Conservation (phyloP, 2,329 filamentous ascomycete species). For the Fusarium sp. region DNA sequence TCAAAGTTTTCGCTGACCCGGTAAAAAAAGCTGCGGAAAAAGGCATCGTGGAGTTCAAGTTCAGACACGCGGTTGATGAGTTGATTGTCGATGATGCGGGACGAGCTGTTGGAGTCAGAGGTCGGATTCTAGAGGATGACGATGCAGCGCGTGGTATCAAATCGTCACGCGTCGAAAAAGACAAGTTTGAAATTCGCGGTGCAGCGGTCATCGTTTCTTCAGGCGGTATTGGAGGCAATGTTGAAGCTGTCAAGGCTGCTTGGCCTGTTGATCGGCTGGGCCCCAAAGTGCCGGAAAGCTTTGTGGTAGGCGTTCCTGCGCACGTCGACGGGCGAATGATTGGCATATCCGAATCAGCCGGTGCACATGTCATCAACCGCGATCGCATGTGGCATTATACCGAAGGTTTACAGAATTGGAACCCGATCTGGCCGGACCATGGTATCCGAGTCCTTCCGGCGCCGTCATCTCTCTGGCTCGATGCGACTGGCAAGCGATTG, state of each 20-base stretch:
- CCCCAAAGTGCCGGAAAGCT: conserved; percentile 67
- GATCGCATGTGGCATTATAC: conserved; percentile 79
- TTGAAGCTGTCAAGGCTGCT: conserved; percentile 70
- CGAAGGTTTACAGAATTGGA: conserved; percentile 74
- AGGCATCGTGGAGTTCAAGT: conserved; percentile 69
- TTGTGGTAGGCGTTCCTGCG: conserved; percentile 73
- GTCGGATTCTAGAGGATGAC: conserved; percentile 67
- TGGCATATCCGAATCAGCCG: conserved; percentile 66
- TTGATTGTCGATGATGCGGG: conserved; percentile 68
- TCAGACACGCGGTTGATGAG: conserved; percentile 71
- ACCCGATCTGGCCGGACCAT: conserved; percentile 73
- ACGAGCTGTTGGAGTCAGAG: conserved; percentile 67
- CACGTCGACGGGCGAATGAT: conserved; percentile 78
- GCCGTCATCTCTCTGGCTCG: conserved; percentile 74
- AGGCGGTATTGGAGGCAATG: conserved; percentile 73
- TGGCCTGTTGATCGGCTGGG: conserved; percentile 73
- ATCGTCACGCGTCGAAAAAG: conserved; percentile 64
- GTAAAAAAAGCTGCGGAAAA: conserved; percentile 67
- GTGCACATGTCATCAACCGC: conserved; percentile 71
- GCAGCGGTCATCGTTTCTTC: conserved; percentile 69
- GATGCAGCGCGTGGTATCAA: conserved; percentile 66
- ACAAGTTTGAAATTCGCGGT: conserved; percentile 68
- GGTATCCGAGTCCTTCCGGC: conserved; percentile 74
- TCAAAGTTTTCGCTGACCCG: conserved; percentile 71
- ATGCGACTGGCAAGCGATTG: conserved; percentile 71